These are phyloP conservation scores for Epichloe scottii DNA, from an alignment of 2,329 filamentous ascomycete genomes.

Conservation along the genomic window DNA sequence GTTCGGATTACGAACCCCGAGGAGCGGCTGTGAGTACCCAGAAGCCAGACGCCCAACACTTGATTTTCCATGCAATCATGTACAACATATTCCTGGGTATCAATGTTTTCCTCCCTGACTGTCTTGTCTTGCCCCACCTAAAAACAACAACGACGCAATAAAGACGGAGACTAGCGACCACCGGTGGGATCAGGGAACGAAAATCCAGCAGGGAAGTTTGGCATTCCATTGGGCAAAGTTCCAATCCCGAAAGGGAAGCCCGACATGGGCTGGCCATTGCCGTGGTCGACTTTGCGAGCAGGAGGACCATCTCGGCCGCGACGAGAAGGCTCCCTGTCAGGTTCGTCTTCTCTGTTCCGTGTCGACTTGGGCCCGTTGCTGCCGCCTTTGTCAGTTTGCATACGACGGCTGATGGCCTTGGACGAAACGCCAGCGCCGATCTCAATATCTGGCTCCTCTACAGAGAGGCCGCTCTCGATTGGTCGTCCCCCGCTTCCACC, in stretches of 20 bases:
- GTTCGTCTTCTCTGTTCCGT: slow-evolving; percentile 29
- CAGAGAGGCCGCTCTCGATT: slow-evolving; percentile 72
- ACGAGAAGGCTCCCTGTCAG: slow-evolving; percentile 15
- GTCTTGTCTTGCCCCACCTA: neutral
- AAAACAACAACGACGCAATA: too few species aligned
- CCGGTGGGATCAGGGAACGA: slow-evolving; percentile 23
- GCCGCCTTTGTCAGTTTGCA: slow-evolving; percentile 56
- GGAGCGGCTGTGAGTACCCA: neutral
- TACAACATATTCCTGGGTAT: slow-evolving; percentile 2
- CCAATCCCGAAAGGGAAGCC: slow-evolving; percentile 28
- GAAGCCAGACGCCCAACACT: neutral
- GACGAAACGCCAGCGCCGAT: slow-evolving; percentile 95
- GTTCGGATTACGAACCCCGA: neutral
- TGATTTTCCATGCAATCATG: neutral
- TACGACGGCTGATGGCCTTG: slow-evolving; percentile 64
- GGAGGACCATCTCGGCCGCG: slow-evolving; percentile 12
- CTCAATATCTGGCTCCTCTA: slow-evolving; percentile 97
- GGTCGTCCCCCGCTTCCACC: slow-evolving; percentile 78
- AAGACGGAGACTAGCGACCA: slow-evolving; percentile 1
- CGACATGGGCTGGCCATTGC: slow-evolving; percentile 11
- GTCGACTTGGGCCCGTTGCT: slow-evolving; percentile 52
- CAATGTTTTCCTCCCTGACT: neutral
- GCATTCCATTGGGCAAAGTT: slow-evolving; percentile 29
- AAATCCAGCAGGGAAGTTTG: slow-evolving; percentile 28
- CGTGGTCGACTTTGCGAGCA: slow-evolving; percentile 10